These are phyloP conservation scores for Smittium culicis DNA, from an alignment of 371 early-diverging fungal species.

Conservation along the genomic window DNA sequence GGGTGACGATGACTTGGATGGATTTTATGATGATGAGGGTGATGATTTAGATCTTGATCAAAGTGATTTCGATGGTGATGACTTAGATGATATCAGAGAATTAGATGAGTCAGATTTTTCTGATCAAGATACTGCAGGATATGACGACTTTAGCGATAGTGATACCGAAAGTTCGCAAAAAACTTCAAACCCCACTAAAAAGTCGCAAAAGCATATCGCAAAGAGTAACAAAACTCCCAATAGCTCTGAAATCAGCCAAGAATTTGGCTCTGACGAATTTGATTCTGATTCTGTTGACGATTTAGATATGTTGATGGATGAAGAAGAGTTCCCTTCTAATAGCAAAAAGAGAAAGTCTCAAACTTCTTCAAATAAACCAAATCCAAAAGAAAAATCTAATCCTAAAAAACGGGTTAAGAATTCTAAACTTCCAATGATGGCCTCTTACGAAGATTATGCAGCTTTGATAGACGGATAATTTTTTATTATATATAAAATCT, in stretches of 20 bases:
- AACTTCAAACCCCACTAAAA: constrained; percentile 26
- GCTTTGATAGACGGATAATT: constrained; percentile 34
- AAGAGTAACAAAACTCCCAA: not conserved
- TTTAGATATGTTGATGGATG: constrained; percentile 9
- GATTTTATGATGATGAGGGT: constrained; percentile 28
- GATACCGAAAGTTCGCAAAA: constrained; percentile 17
- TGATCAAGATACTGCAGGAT: constrained; percentile 30
- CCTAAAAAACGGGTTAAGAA: constrained; percentile 41
- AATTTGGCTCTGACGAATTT: not conserved
- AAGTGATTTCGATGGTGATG: constrained; percentile 31
- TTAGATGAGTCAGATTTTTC: constrained; percentile 31
- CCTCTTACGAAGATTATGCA: constrained; percentile 59
- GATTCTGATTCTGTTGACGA: constrained; percentile 11
- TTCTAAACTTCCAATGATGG: constrained; percentile 49
- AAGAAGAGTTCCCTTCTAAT: not conserved
- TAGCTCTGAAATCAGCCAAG: not conserved
- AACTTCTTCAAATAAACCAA: not conserved
- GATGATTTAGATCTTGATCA: constrained; percentile 34
- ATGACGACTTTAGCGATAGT: constrained; percentile 28
- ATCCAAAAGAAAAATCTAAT: constrained; percentile 2
- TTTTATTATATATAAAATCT: too few species aligned
- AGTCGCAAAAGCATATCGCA: constrained; percentile 11
- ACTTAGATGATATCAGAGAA: constrained; percentile 35
- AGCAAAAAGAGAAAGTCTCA: not conserved
- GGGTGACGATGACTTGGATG: constrained; percentile 24